A percentile compares a stretch with the other conserved stretches of the same genome.
phyloP scores from a whole-genome alignment of 2,329 filamentous ascomycete genomes.

The Penicillium janthinellum region DNA sequence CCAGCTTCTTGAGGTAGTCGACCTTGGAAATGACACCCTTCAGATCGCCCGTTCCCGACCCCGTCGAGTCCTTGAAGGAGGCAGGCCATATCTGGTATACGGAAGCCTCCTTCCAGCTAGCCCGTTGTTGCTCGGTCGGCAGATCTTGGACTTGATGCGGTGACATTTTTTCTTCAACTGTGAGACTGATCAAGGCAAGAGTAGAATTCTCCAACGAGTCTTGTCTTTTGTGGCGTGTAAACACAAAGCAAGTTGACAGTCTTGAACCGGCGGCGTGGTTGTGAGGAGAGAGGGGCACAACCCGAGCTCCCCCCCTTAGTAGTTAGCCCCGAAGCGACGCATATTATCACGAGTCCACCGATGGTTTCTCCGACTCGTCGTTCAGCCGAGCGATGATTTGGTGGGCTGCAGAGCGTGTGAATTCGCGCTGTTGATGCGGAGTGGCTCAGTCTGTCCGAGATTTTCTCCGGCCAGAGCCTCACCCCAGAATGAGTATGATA shows the following conservation, averaged over 20 bases:
- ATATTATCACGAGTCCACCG: background rate
- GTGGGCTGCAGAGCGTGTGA: background rate
- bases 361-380: background rate
- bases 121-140: background rate
- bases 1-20: constrained; percentile 34
- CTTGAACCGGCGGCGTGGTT: background rate
- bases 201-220: background rate
- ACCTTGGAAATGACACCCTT: constrained; percentile 13
- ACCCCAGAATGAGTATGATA: background rate
- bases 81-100: constrained; percentile 5
- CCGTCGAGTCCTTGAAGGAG: constrained; percentile 1
- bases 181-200: background rate
- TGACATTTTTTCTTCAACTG: background rate
- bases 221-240: no score
- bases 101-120: constrained; percentile 1
- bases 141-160: constrained; percentile 1
- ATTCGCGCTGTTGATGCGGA: background rate
- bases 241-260: background rate
- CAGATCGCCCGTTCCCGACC: background rate
- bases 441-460: background rate
- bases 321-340: background rate
- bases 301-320: background rate
- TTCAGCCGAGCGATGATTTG: background rate
- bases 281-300: background rate
- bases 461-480: constrained; percentile 1